Evolutionary conservation across 768 basidiomycete species (phyloP), one percentile per base, ranked within the genome.

Genomic region (Hericium erinaceus): DNA sequence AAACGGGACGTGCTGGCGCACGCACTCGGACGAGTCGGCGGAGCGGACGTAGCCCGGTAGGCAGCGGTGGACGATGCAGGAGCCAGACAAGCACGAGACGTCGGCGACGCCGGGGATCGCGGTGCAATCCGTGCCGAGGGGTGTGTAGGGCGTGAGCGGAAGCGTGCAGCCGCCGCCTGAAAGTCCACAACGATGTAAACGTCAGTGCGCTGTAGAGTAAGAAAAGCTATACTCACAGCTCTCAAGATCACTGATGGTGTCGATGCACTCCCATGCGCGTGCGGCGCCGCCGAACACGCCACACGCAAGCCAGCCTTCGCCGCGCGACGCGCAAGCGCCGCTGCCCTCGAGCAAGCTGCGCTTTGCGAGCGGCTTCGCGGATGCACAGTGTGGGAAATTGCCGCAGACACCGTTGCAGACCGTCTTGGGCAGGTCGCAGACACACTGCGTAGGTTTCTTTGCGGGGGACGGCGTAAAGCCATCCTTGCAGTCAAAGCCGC

Each of bases 361-460:
- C 60, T 60, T 62, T 18, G 38, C 6, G 60, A 56, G 57, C 26
- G 60, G 61, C 18, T 67, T 60, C 37, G 64, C 41, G 12, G 74
- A 75, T 2, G 66, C 60, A 55, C 69, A 72, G 3, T 57, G 41
- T n/a, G 60, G 55, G 52, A 56, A 54, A 10, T 18, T 4, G 10
- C 61, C 60, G 56, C 79, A 82, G 41, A 73, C 65, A n/a, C 77
- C 80, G 56, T 80, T 80, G 65, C 80, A 82, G 53, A 75, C 70
- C 2, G 62, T 72, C 55, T 67, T 67, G 1, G 79, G 79, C 41
- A 65, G 55, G 3, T 63, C 51, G 67, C 80, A 81, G 20, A 73
- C 66, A 62, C 80, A 81, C 13, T 67, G 56, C 1, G 67, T 74
- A 9, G 77, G 75, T 18, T 68, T 55, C 7, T 48, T 38, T n/a